A percentile compares a stretch with the other conserved stretches of the same genome.
These are phyloP conservation scores for Sarocladiaceae sp. DNA, from an alignment of 2,329 filamentous ascomycete genomes.

Conservation along the genomic window DNA sequence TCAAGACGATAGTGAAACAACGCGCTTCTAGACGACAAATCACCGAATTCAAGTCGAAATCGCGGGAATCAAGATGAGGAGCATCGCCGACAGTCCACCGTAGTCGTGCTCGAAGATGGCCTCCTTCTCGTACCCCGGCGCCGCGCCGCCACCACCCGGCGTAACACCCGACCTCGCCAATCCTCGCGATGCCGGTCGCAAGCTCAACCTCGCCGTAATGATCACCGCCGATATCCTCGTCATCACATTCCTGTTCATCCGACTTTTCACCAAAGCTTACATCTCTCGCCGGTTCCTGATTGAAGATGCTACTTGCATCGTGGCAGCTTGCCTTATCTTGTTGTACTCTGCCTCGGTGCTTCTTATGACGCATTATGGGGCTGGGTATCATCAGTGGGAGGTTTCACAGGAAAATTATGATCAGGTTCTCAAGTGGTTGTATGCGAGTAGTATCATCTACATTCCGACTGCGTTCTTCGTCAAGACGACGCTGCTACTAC, in stretches of 20 bases:
- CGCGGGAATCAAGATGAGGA: no score
- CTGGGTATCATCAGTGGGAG: slow-evolving; percentile 20
- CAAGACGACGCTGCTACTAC: slow-evolving; percentile 27
- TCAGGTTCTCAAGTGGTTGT: slow-evolving; percentile 21
- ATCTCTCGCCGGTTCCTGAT: neutral
- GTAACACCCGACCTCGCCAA: slow-evolving; percentile 20
- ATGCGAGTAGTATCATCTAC: slow-evolving; percentile 23
- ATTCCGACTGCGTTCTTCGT: slow-evolving; percentile 24
- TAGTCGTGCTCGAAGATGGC: neutral
- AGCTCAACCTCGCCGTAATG: slow-evolving; percentile 18
- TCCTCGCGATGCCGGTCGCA: slow-evolving; percentile 22
- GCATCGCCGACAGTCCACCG: no score
- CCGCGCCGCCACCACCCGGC: slow-evolving; percentile 21
- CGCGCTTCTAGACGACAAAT: no score
- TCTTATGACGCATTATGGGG: slow-evolving; percentile 17
- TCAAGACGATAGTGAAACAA: no score
- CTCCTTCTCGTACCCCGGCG: slow-evolving; percentile 13
- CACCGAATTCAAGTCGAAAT: no score
- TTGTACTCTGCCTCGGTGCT: neutral
- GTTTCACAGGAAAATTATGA: slow-evolving; percentile 14
- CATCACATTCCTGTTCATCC: neutral
- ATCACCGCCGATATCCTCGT: neutral
- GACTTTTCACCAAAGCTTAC: neutral
- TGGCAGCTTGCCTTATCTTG: neutral
- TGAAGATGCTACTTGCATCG: neutral